phyloP scores from a whole-genome alignment of 1,284 basidiomycete genomes.

The Trichosporon asahii region DNA sequence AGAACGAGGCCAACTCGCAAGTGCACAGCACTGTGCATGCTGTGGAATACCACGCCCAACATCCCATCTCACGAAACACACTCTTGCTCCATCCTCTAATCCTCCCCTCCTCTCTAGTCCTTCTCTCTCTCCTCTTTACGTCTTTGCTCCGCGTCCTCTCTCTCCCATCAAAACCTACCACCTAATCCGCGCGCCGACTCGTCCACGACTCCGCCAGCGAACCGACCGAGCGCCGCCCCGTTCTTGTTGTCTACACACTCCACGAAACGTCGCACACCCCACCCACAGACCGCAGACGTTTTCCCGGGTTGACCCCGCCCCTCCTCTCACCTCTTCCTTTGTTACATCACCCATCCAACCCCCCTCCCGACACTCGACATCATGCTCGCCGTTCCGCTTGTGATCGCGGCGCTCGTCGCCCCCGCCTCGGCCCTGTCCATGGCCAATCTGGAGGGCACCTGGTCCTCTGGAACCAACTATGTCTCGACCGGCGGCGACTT shows the following conservation, averaged over 20 bases:
- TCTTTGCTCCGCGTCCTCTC: background rate
- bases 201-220: too few species aligned
- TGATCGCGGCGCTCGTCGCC: conserved; percentile 10
- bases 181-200: too few species aligned
- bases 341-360: conserved; percentile 1
- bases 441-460: conserved; percentile 65
- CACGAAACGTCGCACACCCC: background rate
- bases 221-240: too few species aligned
- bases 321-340: background rate
- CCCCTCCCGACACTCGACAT: background rate
- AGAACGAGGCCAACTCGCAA: background rate
- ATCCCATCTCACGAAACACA: background rate
- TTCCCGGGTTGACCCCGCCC: background rate
- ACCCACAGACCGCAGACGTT: background rate
- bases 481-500: conserved; percentile 79
- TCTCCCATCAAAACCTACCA: background rate
- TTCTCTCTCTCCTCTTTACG: background rate
- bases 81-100: background rate
- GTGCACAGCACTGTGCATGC: conserved; percentile 1
- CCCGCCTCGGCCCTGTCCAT: conserved; percentile 19
- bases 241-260: background rate
- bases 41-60: background rate
- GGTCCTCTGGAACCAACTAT: conserved; percentile 70
- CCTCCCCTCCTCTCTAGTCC: background rate
- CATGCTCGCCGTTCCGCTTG: conserved; percentile 17